Evolutionary conservation across 331 rosid species (phyloP).

Genomic region (Erythrophleum ivorense): DNA sequence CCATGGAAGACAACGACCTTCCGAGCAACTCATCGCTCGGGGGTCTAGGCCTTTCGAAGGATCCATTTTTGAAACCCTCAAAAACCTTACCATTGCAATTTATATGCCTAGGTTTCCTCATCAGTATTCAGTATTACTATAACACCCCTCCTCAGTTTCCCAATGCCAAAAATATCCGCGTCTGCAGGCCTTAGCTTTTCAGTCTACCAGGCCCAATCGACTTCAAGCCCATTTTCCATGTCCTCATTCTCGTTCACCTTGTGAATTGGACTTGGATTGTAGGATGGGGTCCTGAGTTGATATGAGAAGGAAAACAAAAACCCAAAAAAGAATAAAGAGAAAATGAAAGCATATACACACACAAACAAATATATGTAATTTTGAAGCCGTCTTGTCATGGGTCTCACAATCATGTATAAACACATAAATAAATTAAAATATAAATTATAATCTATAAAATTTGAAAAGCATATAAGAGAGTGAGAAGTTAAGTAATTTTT

Average conservation of each 20-base stretch:
- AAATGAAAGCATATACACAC: too few relatives aligned
- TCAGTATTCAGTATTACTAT: neutral
- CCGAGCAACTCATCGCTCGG: neutral
- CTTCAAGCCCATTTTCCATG: neutral
- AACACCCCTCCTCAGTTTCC: neutral
- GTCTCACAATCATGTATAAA: too few relatives aligned
- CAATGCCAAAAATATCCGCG: neutral
- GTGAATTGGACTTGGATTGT: too few relatives aligned
- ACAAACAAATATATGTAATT: too few relatives aligned
- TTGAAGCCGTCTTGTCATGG: too few relatives aligned
- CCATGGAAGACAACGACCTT: neutral
- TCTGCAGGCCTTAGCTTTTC: neutral
- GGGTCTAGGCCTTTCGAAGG: neutral
- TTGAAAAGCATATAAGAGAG: too few relatives aligned
- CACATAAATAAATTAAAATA: too few relatives aligned
- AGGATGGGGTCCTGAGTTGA: too few relatives aligned
- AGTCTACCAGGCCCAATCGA: neutral
- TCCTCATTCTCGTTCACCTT: neutral
- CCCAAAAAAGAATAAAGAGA: too few relatives aligned
- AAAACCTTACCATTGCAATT: neutral
- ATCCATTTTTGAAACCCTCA: neutral
- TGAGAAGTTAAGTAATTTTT: too few relatives aligned
- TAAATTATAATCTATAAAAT: too few relatives aligned
- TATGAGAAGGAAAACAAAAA: too few relatives aligned
- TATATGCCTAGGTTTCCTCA: neutral